Conservation (phyloP, 129 eudicot species). For the Sambucus nigra region DNA sequence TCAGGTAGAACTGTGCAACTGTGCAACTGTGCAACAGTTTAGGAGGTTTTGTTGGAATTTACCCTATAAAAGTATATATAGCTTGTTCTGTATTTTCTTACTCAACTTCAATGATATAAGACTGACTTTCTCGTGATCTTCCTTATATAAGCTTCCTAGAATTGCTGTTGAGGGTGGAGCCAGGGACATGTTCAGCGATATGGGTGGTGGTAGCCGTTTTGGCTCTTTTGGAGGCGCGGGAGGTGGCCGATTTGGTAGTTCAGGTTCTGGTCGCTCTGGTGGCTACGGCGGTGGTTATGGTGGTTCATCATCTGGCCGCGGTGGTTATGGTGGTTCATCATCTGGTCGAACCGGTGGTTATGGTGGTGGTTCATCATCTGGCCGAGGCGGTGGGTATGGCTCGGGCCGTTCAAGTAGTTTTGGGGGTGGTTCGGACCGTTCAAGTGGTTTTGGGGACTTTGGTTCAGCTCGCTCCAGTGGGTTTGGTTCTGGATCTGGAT, state of each 20-base stretch:
- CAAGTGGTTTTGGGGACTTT: conserved; percentile 31
- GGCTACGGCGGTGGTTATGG: conserved; percentile 24
- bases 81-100: too few species aligned
- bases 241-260: conserved; percentile 16
- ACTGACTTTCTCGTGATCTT: background rate
- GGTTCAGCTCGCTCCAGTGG: conserved; percentile 27
- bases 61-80: too few species aligned
- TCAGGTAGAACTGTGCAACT: too few species aligned
- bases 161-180: conserved; percentile 54
- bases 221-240: conserved; percentile 31
- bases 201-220: conserved; percentile 40
- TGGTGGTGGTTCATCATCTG: conserved; percentile 25
- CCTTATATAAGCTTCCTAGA: too few species aligned
- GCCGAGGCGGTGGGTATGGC: conserved; percentile 24
- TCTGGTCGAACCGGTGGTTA: conserved; percentile 32
- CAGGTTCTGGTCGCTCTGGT: conserved; percentile 38
- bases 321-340: background rate
- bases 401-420: conserved; percentile 15
- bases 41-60: too few species aligned
- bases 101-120: too few species aligned
- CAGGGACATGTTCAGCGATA: conserved; percentile 31
- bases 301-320: conserved; percentile 12
- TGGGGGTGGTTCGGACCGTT: conserved; percentile 20
- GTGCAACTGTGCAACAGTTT: too few species aligned
- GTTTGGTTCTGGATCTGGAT: conserved; percentile 10